Evolutionary conservation across 768 basidiomycete species (phyloP).

Genomic region (Amanita thiersii): DNA sequence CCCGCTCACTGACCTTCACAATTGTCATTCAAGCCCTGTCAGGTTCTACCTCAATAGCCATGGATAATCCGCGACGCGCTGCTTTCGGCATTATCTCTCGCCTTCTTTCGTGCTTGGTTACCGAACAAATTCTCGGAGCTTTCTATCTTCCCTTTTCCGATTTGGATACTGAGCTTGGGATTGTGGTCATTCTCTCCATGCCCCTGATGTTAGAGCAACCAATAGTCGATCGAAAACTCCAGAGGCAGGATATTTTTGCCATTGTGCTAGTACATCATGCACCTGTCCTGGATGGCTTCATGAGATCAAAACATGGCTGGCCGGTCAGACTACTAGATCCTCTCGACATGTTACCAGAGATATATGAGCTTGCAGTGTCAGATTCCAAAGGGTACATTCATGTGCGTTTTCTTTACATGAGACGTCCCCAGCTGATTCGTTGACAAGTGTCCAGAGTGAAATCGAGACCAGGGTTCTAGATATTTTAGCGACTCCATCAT

Average conservation of each 20-base stretch:
- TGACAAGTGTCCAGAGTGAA: too few species aligned
- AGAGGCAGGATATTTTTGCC: constrained; percentile 34
- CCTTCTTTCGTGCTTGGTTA: constrained; percentile 40
- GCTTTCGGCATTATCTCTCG: constrained; percentile 40
- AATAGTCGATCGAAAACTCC: constrained; percentile 22
- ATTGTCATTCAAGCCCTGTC: too few species aligned
- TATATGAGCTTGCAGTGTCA: constrained; percentile 22
- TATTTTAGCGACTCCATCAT: constrained; percentile 24
- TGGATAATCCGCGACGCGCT: constrained; percentile 21
- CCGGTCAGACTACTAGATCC: constrained; percentile 45
- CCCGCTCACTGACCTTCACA: too few species aligned
- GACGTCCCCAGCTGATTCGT: too few species aligned
- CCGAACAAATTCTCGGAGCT: constrained; percentile 35
- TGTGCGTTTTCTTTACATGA: too few species aligned
- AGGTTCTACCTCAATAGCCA: not conserved
- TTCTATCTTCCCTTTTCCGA: constrained; percentile 28
- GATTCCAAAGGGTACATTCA: too few species aligned
- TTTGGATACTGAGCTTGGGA: constrained; percentile 19
- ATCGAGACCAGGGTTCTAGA: constrained; percentile 20
- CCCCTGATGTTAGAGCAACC: constrained; percentile 26
- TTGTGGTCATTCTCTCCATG: constrained; percentile 30
- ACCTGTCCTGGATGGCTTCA: constrained; percentile 30
- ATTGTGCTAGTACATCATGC: constrained; percentile 38
- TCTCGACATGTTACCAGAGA: constrained; percentile 44
- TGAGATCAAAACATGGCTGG: constrained; percentile 25